phyloP scores from a whole-genome alignment of 495 filamentous ascomycete species.

The Xylaria acuta region DNA sequence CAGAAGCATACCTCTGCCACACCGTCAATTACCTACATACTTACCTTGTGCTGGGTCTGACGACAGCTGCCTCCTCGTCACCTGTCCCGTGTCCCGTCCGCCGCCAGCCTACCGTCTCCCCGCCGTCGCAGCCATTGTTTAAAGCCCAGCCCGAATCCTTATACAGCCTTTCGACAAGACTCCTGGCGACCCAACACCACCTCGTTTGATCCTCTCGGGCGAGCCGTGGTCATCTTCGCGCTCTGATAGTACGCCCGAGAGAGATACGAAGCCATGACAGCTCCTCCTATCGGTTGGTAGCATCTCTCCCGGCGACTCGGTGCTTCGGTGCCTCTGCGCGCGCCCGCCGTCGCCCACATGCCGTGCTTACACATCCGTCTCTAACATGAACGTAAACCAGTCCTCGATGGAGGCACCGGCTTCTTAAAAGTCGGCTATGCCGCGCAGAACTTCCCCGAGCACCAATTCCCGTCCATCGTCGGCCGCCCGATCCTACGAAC shows the following conservation, averaged over 20 bases:
- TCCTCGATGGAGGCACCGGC: slow-evolving; percentile 99
- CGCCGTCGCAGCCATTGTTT: slow-evolving; percentile 12
- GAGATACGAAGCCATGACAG: slow-evolving; percentile 34
- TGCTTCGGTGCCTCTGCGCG: not conserved
- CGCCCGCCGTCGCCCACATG: slow-evolving; percentile 19
- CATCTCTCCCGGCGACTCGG: slow-evolving; percentile 7
- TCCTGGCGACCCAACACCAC: not conserved
- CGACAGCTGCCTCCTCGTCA: slow-evolving; percentile 25
- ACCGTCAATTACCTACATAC: not conserved
- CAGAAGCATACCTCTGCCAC: not conserved
- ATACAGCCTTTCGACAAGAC: not conserved
- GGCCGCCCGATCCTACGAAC: slow-evolving; percentile 96
- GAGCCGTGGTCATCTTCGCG: slow-evolving; percentile 14
- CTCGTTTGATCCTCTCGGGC: slow-evolving; percentile 10
- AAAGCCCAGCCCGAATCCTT: not conserved
- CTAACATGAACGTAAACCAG: slow-evolving; percentile 50
- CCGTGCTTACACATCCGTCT: slow-evolving; percentile 10
- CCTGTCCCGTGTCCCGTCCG: slow-evolving; percentile 10
- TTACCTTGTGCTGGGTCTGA: slow-evolving; percentile 7
- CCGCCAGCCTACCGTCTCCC: slow-evolving; percentile 15
- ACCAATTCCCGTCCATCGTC: slow-evolving; percentile 98
- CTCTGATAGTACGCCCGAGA: slow-evolving; percentile 22
- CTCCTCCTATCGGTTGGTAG: slow-evolving; percentile 42
- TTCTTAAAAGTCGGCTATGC: slow-evolving; percentile 99
- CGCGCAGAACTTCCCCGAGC: slow-evolving; percentile 97